Evolutionary conservation across 345 rosid species (phyloP).

Genomic region (Arabis hirsuta): DNA sequence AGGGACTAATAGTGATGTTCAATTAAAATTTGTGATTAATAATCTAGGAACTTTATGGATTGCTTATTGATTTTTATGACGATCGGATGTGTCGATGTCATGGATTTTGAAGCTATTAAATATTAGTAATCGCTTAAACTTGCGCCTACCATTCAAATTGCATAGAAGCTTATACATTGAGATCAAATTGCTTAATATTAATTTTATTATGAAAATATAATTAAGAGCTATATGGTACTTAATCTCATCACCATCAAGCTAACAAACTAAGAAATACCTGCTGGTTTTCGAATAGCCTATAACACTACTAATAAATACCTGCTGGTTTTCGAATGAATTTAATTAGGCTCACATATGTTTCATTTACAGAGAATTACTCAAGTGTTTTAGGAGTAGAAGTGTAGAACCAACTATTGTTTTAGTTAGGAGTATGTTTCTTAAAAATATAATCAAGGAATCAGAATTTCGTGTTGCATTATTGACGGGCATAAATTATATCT

Average conservation of each 20-base stretch:
- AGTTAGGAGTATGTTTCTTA: no score
- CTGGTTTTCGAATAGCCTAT: not conserved
- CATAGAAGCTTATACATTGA: slow-evolving; percentile 10
- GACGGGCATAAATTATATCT: slow-evolving; percentile 31
- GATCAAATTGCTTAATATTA: not conserved
- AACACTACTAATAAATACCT: slow-evolving; percentile 3
- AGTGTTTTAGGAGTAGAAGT: no score
- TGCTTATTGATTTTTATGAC: slow-evolving; percentile 6
- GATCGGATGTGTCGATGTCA: slow-evolving; percentile 13
- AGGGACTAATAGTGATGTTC: not conserved
- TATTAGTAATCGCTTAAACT: slow-evolving; percentile 1
- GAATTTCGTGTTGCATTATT: slow-evolving; percentile 24
- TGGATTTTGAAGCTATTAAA: not conserved
- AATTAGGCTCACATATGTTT: slow-evolving; percentile 1
- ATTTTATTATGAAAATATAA: slow-evolving; percentile 1
- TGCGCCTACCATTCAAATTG: slow-evolving; percentile 8
- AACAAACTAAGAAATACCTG: not conserved
- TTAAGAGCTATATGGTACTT: not conserved
- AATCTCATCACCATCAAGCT: not conserved
- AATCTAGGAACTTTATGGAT: not conserved
- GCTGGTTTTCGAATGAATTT: not conserved
- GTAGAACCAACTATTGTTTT: no score
- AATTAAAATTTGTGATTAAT: not conserved
- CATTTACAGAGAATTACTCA: not conserved
- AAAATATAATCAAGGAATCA: slow-evolving; percentile 8